phyloP scores from a whole-genome alignment of 306 rosid genomes.

The Adenanthera pavonina region DNA sequence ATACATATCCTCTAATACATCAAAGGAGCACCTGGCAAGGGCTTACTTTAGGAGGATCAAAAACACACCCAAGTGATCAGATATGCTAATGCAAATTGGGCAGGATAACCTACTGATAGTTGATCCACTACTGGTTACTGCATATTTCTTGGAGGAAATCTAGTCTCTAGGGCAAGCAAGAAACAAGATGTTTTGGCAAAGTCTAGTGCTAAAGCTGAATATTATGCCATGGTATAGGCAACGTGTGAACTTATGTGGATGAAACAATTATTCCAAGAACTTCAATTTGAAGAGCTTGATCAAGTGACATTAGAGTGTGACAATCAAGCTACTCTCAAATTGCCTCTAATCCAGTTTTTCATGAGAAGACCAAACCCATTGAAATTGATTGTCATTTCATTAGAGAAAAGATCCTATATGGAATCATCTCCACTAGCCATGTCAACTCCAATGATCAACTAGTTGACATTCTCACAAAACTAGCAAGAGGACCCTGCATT shows the following conservation, averaged over 20 bases:
- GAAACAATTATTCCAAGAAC: neutral
- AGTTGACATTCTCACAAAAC: neutral
- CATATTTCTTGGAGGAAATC: neutral
- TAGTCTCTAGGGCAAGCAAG: neutral
- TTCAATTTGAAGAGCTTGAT: neutral
- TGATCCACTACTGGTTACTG: neutral
- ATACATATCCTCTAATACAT: neutral
- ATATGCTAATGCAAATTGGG: neutral
- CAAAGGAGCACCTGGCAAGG: neutral
- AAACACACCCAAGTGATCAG: neutral
- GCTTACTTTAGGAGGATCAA: neutral
- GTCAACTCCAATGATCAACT: neutral
- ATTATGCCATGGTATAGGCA: neutral
- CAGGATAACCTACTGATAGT: neutral
- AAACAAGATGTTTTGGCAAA: neutral
- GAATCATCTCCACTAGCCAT: neutral
- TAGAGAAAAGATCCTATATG: neutral
- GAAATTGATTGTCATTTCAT: neutral
- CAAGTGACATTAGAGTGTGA: neutral
- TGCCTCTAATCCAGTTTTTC: neutral
- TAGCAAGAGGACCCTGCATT: neutral
- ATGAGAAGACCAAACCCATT: neutral
- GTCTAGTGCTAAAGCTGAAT: neutral
- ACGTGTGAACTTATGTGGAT: neutral
- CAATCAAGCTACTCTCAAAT: neutral